These are phyloP conservation scores for Ganoderma sp. DNA, from an alignment of 1,284 basidiomycete species.

Conservation along the genomic window DNA sequence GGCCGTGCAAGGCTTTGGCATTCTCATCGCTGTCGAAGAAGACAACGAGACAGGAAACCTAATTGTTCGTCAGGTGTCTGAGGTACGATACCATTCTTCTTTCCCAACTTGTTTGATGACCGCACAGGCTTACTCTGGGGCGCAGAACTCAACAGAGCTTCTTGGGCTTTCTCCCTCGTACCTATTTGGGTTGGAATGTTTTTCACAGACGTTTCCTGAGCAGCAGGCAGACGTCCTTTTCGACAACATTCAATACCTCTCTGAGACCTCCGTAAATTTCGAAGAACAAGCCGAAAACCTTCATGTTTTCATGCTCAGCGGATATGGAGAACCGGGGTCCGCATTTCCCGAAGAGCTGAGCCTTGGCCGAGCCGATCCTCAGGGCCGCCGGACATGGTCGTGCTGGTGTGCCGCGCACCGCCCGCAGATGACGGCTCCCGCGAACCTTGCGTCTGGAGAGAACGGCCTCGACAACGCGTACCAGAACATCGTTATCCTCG, in stretches of 20 bases:
- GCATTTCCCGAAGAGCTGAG: slow-evolving; percentile 44
- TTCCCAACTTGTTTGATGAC: neutral
- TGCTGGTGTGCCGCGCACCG: slow-evolving; percentile 88
- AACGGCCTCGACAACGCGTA: slow-evolving; percentile 24
- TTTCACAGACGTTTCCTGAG: slow-evolving; percentile 75
- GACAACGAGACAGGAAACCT: slow-evolving; percentile 63
- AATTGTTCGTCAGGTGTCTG: slow-evolving; percentile 81
- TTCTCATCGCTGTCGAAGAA: slow-evolving; percentile 80
- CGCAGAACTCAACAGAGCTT: slow-evolving; percentile 68
- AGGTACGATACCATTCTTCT: slow-evolving; percentile 52
- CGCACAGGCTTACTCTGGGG: slow-evolving; percentile 7
- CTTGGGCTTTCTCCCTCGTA: slow-evolving; percentile 80
- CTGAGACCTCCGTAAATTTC: slow-evolving; percentile 54
- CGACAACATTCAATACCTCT: slow-evolving; percentile 79
- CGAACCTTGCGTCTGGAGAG: slow-evolving; percentile 23
- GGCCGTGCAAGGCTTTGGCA: slow-evolving; percentile 86
- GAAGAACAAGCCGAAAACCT: slow-evolving; percentile 61
- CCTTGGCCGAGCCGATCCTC: slow-evolving; percentile 37
- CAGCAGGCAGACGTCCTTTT: slow-evolving; percentile 76
- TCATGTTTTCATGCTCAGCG: slow-evolving; percentile 76
- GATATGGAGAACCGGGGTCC: slow-evolving; percentile 71
- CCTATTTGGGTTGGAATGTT: slow-evolving; percentile 80
- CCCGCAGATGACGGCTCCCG: slow-evolving; percentile 44
- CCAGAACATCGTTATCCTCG: slow-evolving; percentile 65
- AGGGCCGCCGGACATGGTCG: slow-evolving; percentile 66